Percentiles rank a stretch among this genome's conserved stretches.
Evolutionary conservation across 129 eudicot species (phyloP).

Genomic region (Dittrichia graveolens): DNA sequence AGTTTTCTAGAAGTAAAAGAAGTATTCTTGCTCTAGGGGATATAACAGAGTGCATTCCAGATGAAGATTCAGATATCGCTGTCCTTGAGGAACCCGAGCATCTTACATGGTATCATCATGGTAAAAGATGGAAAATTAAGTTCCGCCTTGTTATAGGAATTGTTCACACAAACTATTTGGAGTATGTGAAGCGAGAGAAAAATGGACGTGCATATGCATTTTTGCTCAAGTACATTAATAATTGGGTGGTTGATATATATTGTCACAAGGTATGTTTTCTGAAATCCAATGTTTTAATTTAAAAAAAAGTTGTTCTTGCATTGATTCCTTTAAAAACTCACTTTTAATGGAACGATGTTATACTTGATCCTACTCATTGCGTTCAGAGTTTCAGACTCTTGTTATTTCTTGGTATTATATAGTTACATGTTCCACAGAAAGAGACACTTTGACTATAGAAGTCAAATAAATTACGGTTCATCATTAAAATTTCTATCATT

Average conservation of each 20-base stretch:
- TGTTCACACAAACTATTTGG: slow-evolving; percentile 91
- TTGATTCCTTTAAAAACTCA: slow-evolving; percentile 6
- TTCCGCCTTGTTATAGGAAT: slow-evolving; percentile 79
- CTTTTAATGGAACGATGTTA: neutral
- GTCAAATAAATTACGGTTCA: slow-evolving; percentile 4
- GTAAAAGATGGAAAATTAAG: slow-evolving; percentile 86
- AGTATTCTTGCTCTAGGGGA: slow-evolving; percentile 96
- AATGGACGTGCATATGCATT: slow-evolving; percentile 70
- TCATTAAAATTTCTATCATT: slow-evolving; percentile 4
- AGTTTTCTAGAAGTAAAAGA: slow-evolving; percentile 88
- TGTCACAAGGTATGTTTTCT: slow-evolving; percentile 82
- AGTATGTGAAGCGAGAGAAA: slow-evolving; percentile 89
- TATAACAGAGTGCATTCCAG: slow-evolving; percentile 84
- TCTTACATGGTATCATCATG: slow-evolving; percentile 99
- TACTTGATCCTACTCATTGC: slow-evolving; percentile 6
- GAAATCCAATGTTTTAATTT: neutral
- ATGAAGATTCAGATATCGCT: slow-evolving; percentile 91
- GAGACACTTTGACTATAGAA: slow-evolving; percentile 19
- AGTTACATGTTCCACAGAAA: slow-evolving; percentile 14
- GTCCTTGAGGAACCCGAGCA: slow-evolving; percentile 99
- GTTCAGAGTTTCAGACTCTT: no score
- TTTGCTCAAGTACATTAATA: slow-evolving; percentile 70
- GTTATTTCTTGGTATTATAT: no score
- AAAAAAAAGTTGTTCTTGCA: neutral
- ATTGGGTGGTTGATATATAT: slow-evolving; percentile 87